Percentiles rank a stretch among this genome's conserved stretches.
phyloP scores from a whole-genome alignment of 768 basidiomycete genomes.

The Pleurotus pulmonarius region DNA sequence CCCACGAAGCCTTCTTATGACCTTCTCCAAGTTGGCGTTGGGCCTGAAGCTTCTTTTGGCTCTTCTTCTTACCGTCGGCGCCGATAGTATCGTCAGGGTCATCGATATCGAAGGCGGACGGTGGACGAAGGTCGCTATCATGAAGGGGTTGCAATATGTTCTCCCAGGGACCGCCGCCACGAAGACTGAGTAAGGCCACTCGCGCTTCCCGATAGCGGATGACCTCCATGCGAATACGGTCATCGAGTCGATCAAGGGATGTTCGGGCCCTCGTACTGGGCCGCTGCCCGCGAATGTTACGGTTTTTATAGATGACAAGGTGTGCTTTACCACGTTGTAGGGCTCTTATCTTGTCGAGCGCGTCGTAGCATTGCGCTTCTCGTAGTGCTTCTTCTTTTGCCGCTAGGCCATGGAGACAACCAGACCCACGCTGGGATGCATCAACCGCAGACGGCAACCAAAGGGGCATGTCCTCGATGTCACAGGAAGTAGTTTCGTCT shows the following conservation, averaged over 20 bases:
- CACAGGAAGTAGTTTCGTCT: neutral
- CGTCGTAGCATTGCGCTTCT: neutral
- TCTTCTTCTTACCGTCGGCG: neutral
- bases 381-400: neutral
- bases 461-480: neutral
- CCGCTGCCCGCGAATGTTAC: slow-evolving; percentile 19
- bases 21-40: slow-evolving; percentile 4
- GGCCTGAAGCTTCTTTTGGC: neutral
- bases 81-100: neutral
- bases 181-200: slow-evolving; percentile 9
- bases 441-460: neutral
- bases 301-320: slow-evolving; percentile 18
- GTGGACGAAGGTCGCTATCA: slow-evolving; percentile 14
- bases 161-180: slow-evolving; percentile 8
- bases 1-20: slow-evolving; percentile 2
- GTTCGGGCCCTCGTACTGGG: slow-evolving; percentile 17
- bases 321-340: slow-evolving; percentile 17
- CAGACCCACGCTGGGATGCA: neutral
- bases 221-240: neutral
- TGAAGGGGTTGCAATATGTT: slow-evolving; percentile 2
- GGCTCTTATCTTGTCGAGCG: slow-evolving; percentile 14
- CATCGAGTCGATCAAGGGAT: slow-evolving; percentile 14
- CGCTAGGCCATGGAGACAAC: neutral
- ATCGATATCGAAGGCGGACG: neutral
- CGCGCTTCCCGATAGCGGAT: slow-evolving; percentile 15